Base-by-base conservation (phyloP, 768 basidiomycete species). In the Cystobasidium ongulense region DNA sequence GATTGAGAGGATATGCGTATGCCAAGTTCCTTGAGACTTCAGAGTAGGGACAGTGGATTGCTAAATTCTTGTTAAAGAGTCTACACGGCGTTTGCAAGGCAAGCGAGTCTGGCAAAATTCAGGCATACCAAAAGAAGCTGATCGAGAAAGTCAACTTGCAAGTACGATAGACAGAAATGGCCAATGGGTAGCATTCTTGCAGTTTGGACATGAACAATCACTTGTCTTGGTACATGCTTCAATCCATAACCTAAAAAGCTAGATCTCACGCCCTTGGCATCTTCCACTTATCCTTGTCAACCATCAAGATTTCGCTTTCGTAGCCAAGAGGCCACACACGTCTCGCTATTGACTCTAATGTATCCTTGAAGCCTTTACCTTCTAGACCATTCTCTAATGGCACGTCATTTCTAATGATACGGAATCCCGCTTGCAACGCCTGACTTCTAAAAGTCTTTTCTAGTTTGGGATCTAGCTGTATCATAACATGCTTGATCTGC, bases 401-500 rank as follows among this genome's bases (percentile, higher is more conserved):
- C n/a, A 33, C 41, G n/a, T 41, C 52, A 17, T 67, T 67, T 18
- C 36, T 38, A n/a, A 67, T 29, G 41, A 67, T 67, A 13, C 50
- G 25, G 43, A 67, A 67, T 29, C 65, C 65, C 15, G n/a, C 29
- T 50, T 39, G 27, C 13, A 67, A 31, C 3, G 65, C 65, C 18
- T 25, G 41, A 29, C 41, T 38, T 38, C 65, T 8, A 15, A 67
- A 38, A 13, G 65, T 43, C 65, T 67, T 67, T 17, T 67, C 43
- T 25, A 39, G 23, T 15, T 52, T 43, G n/a, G 65, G 65, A 25
- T 67, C 39, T 25, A 67, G 43, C 1, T 27, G 3, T 1, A 67
- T 29, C 2, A 67, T 25, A 1, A 67, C 27, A 23, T 43, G 46
- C 21, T 67, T 50, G 29, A 67, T 29, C 25, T 25, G 7, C 11